Conservation (phyloP, 306 rosid genomes). For the Lathyrus aphaca region DNA sequence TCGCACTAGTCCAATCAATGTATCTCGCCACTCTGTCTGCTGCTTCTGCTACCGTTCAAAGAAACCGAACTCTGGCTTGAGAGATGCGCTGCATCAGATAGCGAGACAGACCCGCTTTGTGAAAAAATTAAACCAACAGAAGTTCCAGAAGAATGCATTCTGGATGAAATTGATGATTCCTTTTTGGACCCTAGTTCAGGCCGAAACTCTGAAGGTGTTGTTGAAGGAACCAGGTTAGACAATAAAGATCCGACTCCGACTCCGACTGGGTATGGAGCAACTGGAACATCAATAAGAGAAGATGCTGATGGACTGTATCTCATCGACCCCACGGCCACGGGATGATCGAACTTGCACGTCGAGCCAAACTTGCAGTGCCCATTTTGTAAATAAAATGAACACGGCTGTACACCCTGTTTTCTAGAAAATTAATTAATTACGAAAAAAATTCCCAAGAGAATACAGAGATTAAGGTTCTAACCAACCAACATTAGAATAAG, state of each 20-base stretch:
- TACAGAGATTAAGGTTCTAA: neutral
- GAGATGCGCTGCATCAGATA: slow-evolving; percentile 66
- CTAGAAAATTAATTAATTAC: slow-evolving; percentile 41
- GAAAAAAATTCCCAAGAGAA: slow-evolving; percentile 30
- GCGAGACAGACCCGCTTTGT: slow-evolving; percentile 62
- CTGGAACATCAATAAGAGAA: slow-evolving; percentile 66
- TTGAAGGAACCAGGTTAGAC: slow-evolving; percentile 63
- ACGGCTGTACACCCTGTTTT: slow-evolving; percentile 59
- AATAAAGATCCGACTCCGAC: slow-evolving; percentile 77
- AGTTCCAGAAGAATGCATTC: slow-evolving; percentile 65
- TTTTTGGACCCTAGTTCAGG: slow-evolving; percentile 53
- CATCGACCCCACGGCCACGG: slow-evolving; percentile 68
- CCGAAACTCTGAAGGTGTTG: slow-evolving; percentile 54
- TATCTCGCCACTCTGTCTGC: slow-evolving; percentile 62
- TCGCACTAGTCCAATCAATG: slow-evolving; percentile 28
- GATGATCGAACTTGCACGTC: slow-evolving; percentile 88
- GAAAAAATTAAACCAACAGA: slow-evolving; percentile 69
- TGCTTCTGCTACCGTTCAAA: slow-evolving; percentile 58
- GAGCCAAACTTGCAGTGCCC: slow-evolving; percentile 86
- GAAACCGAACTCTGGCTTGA: slow-evolving; percentile 63
- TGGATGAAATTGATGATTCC: slow-evolving; percentile 55
- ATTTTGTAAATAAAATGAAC: slow-evolving; percentile 54
- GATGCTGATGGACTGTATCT: slow-evolving; percentile 69
- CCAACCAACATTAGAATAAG: too few relatives aligned
- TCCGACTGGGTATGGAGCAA: slow-evolving; percentile 80